Percentiles rank a stretch among this genome's conserved stretches.
phyloP scores from a whole-genome alignment of 208 protist genomes.

The Histomonas meleagridis region DNA sequence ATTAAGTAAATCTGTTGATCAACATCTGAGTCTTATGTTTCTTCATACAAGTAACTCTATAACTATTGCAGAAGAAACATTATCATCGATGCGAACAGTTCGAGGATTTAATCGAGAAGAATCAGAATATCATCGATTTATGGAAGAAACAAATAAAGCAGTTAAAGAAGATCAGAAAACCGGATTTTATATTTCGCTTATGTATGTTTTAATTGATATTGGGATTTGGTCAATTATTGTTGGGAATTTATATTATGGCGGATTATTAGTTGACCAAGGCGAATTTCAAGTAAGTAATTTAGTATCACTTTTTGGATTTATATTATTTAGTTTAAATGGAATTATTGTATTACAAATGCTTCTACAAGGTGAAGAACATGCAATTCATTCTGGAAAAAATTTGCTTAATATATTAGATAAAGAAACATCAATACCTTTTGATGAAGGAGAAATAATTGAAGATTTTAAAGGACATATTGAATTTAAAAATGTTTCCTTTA shows the following conservation, averaged over 20 bases:
- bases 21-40: neutral
- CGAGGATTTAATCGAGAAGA: neutral
- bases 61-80: neutral
- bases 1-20: neutral
- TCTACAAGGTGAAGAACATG: neutral
- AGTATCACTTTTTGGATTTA: neutral
- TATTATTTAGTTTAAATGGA: neutral
- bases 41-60: neutral
- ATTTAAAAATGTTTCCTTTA: conserved; percentile 17
- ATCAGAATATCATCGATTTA: neutral
- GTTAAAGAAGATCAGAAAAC: neutral
- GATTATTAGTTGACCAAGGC: neutral
- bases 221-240: neutral
- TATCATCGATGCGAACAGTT: neutral
- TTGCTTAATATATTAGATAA: neutral
- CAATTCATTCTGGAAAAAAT: neutral
- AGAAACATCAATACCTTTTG: neutral
- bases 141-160: neutral
- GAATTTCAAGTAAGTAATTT: neutral
- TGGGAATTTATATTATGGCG: neutral
- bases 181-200: neutral
- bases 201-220: neutral
- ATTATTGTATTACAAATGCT: neutral
- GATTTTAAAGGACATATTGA: neutral
- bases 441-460: neutral